Evolutionary conservation across 768 basidiomycete genomes (phyloP).

Genomic region (Cystofilobasidium bisporidii): DNA sequence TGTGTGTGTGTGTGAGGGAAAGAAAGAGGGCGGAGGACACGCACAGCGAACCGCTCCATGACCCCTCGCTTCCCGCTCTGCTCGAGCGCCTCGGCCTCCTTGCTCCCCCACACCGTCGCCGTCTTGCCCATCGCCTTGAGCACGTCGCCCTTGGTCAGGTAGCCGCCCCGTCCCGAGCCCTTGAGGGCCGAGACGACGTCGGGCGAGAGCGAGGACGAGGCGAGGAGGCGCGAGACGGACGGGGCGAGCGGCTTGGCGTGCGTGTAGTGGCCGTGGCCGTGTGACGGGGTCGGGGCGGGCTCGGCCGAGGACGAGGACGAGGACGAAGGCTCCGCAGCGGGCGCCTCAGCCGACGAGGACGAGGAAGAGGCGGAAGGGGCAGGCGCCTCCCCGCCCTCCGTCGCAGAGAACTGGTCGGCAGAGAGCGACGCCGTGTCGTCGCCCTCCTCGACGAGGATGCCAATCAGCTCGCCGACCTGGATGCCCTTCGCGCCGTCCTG

Average conservation of each 20-base stretch:
- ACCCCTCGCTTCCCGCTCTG: conserved; percentile 12
- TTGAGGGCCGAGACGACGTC: conserved; percentile 52
- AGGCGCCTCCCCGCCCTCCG: conserved; percentile 15
- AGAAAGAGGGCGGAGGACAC: not conserved
- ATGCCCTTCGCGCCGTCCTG: conserved; percentile 74
- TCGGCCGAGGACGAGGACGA: conserved; percentile 32
- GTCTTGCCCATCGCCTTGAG: conserved; percentile 76
- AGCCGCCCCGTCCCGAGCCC: conserved; percentile 81
- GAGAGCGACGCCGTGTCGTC: conserved; percentile 85
- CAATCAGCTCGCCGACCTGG: conserved; percentile 78
- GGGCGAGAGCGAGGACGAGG: conserved; percentile 30
- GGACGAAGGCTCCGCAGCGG: conserved; percentile 30
- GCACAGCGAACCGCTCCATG: conserved; percentile 15
- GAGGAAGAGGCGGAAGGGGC: conserved; percentile 31
- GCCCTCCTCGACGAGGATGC: conserved; percentile 87
- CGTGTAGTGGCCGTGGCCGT: conserved; percentile 33
- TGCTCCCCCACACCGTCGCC: conserved; percentile 36
- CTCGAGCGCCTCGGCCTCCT: conserved; percentile 30
- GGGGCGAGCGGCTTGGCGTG: conserved; percentile 72
- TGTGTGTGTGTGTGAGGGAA: too few relatives aligned
- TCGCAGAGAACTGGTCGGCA: conserved; percentile 35
- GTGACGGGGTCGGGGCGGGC: conserved; percentile 26
- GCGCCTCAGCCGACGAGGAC: conserved; percentile 31
- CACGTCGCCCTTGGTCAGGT: conserved; percentile 94
- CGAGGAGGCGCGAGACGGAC: conserved; percentile 73